Base-by-base conservation (phyloP, 495 filamentous ascomycete genomes). In the Neurospora intermedia region DNA sequence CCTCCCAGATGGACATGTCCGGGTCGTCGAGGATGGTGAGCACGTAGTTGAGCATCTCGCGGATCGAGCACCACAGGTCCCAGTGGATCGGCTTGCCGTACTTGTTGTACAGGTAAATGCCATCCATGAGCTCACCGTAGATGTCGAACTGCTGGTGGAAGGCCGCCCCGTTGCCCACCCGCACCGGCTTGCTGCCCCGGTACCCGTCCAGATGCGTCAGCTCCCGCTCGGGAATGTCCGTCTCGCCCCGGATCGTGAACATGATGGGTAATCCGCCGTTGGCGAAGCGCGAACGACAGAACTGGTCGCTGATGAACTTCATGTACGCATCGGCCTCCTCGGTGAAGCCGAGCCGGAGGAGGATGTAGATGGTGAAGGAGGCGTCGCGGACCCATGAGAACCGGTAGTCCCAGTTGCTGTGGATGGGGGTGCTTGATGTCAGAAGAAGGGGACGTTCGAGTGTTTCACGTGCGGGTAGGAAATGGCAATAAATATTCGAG, bases 1-100 rank as follows among this genome's bases (percentile, higher is more conserved):
- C 90, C 78, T 93, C 91, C 91, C 91, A 92, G 76, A 93, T 92
- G 18, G 89, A 91, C 90, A 92, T 92, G 79, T 93, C 91, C 23
- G 89, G 88, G 62, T 90, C 78, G 74, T 84, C 73, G 71, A 83
- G 80, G 75, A 88, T 86, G 41, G 85, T 88, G 46, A 88, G 73
- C 35, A 88, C 87, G 72, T 86, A 87, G 75, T 88, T 83, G 35
- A 75, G 76, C 75, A 81, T 78, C 69, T 77, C 23, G 18, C 80
- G 77, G 10, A 81, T 74, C 11, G 77, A 76, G 66, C 73, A 73
- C 80, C 91, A 93, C 73, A 89, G 88, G 72, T 93, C 91, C 84
- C 91, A 93, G 46, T 89, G 86, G 71, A 91, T 87, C 2, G 90
- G 91, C 76, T 92, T 92, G 16, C 90, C 91, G 77, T 90, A 90